A percentile compares a stretch with the other conserved stretches of the same genome.
Evolutionary conservation across 805 yeast species (phyloP).

Genomic region (Schizosaccharomyces cryophilus): DNA sequence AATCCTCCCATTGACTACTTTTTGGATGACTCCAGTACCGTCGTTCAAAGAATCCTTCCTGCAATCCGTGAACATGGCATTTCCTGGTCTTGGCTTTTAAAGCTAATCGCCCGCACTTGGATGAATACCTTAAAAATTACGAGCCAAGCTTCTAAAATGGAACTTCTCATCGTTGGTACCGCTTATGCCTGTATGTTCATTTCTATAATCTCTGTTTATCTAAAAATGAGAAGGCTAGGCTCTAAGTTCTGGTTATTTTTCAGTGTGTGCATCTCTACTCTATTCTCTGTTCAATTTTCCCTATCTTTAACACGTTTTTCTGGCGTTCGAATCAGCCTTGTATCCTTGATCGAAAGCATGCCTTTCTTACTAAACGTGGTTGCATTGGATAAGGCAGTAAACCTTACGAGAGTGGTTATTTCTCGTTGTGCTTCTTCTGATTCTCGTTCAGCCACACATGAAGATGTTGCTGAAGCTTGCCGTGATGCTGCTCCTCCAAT

Average conservation of each 20-base stretch:
- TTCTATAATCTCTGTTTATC: conserved; percentile 48
- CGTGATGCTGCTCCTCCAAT: conserved; percentile 24
- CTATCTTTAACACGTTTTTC: conserved; percentile 33
- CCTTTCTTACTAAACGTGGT: conserved; percentile 81
- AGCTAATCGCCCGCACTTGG: background rate
- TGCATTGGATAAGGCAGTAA: conserved; percentile 71
- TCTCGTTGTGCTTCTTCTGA: background rate
- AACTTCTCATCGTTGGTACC: conserved; percentile 47
- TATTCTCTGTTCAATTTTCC: conserved; percentile 66
- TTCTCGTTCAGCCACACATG: conserved; percentile 8
- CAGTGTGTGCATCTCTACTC: conserved; percentile 52
- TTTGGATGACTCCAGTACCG: background rate
- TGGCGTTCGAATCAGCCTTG: conserved; percentile 37
- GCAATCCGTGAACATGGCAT: background rate
- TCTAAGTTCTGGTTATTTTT: conserved; percentile 73
- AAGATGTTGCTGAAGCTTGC: conserved; percentile 16
- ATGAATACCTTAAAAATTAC: background rate
- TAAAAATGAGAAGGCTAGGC: conserved; percentile 54
- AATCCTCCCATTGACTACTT: background rate
- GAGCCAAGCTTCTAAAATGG: conserved; percentile 58
- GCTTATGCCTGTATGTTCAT: conserved; percentile 79
- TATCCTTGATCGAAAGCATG: conserved; percentile 65
- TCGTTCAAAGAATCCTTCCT: background rate
- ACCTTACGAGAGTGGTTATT: conserved; percentile 27
- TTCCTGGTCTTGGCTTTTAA: background rate